Evolutionary conservation across 2,329 filamentous ascomycete genomes (phyloP).

Genomic region (Cordyceps cateniannulata): DNA sequence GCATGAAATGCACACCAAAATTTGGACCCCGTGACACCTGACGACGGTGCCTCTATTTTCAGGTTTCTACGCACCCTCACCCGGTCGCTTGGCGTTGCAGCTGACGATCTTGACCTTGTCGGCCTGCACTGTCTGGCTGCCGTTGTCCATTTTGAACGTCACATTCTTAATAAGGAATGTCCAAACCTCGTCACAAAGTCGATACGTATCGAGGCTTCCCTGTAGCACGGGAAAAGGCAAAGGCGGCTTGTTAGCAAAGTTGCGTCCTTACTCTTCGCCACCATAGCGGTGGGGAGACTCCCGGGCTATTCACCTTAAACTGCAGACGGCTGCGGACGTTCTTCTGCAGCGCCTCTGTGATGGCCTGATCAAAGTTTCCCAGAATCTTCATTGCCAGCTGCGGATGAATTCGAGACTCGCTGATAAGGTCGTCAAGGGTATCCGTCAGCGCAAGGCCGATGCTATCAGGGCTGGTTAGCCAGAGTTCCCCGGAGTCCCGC

Average conservation of each 20-base stretch:
- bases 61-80: slow-evolving; percentile 26
- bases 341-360: slow-evolving; percentile 84
- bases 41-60: not conserved
- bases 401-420: slow-evolving; percentile 88
- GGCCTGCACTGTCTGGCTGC: slow-evolving; percentile 63
- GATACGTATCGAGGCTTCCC: slow-evolving; percentile 96
- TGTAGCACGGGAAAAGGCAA: slow-evolving; percentile 28
- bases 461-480: slow-evolving; percentile 44
- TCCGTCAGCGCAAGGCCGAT: slow-evolving; percentile 91
- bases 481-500: slow-evolving; percentile 15
- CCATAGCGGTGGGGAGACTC: not conserved
- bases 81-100: slow-evolving; percentile 77
- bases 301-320: slow-evolving; percentile 69
- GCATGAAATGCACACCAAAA: slow-evolving; percentile 6
- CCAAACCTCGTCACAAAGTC: slow-evolving; percentile 99
- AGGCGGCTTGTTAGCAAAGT: slow-evolving; percentile 1
- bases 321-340: slow-evolving; percentile 86
- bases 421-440: slow-evolving; percentile 94
- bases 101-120: slow-evolving; percentile 98
- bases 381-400: slow-evolving; percentile 99
- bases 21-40: not conserved
- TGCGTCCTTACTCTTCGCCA: not conserved
- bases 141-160: slow-evolving; percentile 93
- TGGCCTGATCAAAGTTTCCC: slow-evolving; percentile 87
- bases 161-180: slow-evolving; percentile 99